phyloP scores from a whole-genome alignment of 2,329 filamentous ascomycete genomes.

The Cercospora nicotianae region DNA sequence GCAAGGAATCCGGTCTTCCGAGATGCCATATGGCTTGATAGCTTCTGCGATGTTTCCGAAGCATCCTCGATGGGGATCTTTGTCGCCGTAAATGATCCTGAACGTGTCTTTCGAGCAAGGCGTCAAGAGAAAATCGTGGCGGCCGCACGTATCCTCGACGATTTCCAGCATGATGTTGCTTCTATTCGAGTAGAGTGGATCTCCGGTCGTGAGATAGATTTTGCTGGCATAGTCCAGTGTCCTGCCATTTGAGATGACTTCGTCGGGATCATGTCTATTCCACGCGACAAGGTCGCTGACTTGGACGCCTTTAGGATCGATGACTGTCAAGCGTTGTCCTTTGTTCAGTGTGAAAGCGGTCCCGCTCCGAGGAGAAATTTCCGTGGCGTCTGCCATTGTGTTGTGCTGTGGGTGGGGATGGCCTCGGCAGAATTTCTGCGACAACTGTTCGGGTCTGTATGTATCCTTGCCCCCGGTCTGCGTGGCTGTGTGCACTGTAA shows the following conservation, averaged over 20 bases:
- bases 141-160: constrained; percentile 24
- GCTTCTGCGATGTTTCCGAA: constrained; percentile 33
- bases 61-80: constrained; percentile 32
- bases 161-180: constrained; percentile 26
- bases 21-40: constrained; percentile 25
- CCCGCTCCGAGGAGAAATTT: constrained; percentile 25
- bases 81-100: constrained; percentile 30
- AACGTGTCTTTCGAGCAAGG: constrained; percentile 30
- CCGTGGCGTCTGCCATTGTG: constrained; percentile 1
- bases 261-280: constrained; percentile 23
- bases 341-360: constrained; percentile 26
- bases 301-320: constrained; percentile 28
- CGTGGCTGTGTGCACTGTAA: neutral
- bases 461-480: neutral
- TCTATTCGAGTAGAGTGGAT: constrained; percentile 28
- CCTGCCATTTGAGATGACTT: constrained; percentile 29
- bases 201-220: constrained; percentile 27
- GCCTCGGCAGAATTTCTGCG: neutral
- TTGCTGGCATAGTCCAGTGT: constrained; percentile 30
- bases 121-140: constrained; percentile 29
- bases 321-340: constrained; percentile 28
- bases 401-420: neutral
- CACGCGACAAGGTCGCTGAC: constrained; percentile 29
- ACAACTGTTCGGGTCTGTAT: neutral
- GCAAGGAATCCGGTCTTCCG: constrained; percentile 28